phyloP scores from a whole-genome alignment of 306 rosid genomes.

The Lathyrus aphaca region DNA sequence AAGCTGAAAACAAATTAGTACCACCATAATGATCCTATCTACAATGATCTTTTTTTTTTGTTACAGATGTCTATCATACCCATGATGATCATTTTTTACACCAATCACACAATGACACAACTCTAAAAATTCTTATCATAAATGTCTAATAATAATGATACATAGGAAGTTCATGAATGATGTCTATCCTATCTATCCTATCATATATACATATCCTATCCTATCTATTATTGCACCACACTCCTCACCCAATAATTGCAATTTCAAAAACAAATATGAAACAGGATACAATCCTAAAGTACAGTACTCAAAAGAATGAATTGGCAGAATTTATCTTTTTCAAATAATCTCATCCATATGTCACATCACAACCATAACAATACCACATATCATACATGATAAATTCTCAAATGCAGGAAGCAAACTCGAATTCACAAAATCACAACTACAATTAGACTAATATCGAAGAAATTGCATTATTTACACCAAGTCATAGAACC shows the following conservation, averaged over 20 bases:
- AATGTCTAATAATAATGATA: not conserved
- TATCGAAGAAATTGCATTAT: not conserved
- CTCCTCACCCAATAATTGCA: not conserved
- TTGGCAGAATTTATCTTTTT: not conserved
- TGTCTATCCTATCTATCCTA: not conserved
- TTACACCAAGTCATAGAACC: not conserved
- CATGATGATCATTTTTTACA: not conserved
- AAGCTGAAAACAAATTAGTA: constrained; percentile 79
- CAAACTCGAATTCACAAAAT: not conserved
- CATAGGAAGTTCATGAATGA: not conserved
- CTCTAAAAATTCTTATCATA: not conserved
- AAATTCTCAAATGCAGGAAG: constrained; percentile 15
- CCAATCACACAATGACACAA: not conserved
- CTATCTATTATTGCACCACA: not conserved
- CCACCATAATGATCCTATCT: constrained; percentile 36
- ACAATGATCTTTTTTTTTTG: not conserved
- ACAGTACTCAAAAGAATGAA: not conserved
- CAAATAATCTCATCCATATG: not conserved
- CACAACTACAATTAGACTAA: not conserved
- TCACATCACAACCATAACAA: not conserved
- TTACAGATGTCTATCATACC: not conserved
- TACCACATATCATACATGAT: not conserved
- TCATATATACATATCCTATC: not conserved
- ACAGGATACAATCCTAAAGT: not conserved
- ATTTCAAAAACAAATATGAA: constrained; percentile 2